These are phyloP conservation scores for Pelargonium citronellum DNA, from an alignment of 441 rosid species.

Conservation along the genomic window DNA sequence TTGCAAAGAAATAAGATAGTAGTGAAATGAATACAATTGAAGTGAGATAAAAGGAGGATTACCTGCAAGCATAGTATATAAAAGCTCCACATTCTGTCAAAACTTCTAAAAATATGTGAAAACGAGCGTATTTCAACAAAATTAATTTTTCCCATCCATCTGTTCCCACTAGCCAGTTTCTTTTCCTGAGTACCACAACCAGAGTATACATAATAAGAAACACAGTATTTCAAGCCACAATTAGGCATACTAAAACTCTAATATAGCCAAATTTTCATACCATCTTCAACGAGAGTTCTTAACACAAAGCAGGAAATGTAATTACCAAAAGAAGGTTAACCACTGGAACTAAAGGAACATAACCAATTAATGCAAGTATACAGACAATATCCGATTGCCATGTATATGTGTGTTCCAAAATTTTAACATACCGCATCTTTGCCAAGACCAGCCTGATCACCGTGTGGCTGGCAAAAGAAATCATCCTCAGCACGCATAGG, in stretches of 20 bases:
- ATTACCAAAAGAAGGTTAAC: not conserved
- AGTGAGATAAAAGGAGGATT: slow-evolving; percentile 8
- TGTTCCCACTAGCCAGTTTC: slow-evolving; percentile 51
- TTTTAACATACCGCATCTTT: slow-evolving; percentile 53
- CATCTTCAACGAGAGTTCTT: not conserved
- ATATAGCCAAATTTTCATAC: not conserved
- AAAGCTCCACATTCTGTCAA: slow-evolving; percentile 99
- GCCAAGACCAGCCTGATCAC: slow-evolving; percentile 26
- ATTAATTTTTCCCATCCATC: slow-evolving; percentile 93
- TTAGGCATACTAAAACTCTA: not conserved
- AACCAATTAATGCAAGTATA: not conserved
- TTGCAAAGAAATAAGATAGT: slow-evolving; percentile 13
- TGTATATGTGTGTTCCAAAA: no score
- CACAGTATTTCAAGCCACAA: not conserved
- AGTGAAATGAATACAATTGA: not conserved
- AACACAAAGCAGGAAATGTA: not conserved
- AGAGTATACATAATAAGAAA: not conserved
- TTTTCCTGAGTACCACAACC: slow-evolving; percentile 46
- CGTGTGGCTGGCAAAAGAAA: slow-evolving; percentile 49
- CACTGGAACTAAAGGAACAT: not conserved
- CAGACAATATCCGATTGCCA: not conserved
- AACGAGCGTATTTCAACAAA: slow-evolving; percentile 97
- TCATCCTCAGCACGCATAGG: slow-evolving; percentile 98
- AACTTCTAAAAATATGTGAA: slow-evolving; percentile 96
- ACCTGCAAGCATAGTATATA: slow-evolving; percentile 89